phyloP scores from a whole-genome alignment of 768 basidiomycete genomes.

The Pholiota molesta region DNA sequence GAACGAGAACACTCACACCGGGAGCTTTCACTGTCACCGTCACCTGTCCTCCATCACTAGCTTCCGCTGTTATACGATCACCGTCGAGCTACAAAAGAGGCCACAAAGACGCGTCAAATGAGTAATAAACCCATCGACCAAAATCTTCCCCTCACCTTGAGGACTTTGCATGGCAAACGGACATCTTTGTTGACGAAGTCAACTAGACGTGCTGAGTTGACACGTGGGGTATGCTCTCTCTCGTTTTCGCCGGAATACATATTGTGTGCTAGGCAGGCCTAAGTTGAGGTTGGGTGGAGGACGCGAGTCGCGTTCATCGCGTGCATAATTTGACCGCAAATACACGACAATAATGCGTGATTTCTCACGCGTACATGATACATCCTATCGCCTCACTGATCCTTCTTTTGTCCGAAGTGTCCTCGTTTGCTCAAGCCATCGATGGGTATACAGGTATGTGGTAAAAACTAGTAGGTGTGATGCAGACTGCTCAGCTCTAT shows the following conservation, averaged over 20 bases:
- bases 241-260: conserved; percentile 20
- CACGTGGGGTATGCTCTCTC: conserved; percentile 41
- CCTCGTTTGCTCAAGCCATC: too few relatives aligned
- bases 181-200: conserved; percentile 58
- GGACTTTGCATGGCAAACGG: conserved; percentile 61
- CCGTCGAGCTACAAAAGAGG: conserved; percentile 37
- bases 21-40: conserved; percentile 45
- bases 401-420: too few relatives aligned
- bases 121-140: background rate
- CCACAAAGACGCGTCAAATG: conserved; percentile 3
- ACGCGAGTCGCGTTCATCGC: conserved; percentile 13
- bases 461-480: too few relatives aligned
- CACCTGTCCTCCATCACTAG: conserved; percentile 70
- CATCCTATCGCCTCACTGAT: too few relatives aligned
- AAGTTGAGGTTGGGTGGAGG: background rate
- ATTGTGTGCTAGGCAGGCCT: background rate
- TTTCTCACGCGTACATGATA: too few relatives aligned
- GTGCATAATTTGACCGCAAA: conserved; percentile 10
- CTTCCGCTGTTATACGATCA: conserved; percentile 57
- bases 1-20: conserved; percentile 34
- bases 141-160: conserved; percentile 27
- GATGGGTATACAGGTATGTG: too few relatives aligned
- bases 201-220: conserved; percentile 63
- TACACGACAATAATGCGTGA: conserved; percentile 19
- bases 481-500: too few relatives aligned